Percentiles rank a stretch among this genome's conserved stretches.
phyloP scores from a whole-genome alignment of 495 filamentous ascomycete genomes.

The Lepraria neglecta region DNA sequence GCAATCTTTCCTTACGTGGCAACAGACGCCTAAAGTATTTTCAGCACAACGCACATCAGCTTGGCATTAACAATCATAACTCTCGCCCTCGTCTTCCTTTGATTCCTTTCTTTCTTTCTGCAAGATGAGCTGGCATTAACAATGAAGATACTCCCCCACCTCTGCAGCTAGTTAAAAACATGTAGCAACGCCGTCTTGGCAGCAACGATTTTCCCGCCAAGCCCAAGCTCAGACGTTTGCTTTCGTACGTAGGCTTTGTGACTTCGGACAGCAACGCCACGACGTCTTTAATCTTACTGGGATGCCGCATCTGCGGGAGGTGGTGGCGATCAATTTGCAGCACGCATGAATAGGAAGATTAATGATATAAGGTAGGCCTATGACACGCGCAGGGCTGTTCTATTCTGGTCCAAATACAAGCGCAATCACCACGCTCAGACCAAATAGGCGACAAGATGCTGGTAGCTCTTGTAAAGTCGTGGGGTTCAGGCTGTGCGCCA shows the following conservation, averaged over 20 bases:
- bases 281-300: no score
- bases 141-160: no score
- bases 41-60: not conserved
- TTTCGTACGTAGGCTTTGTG: not conserved
- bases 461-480: no score
- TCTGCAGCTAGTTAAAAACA: not conserved
- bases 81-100: not conserved
- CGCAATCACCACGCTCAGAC: no score
- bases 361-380: not conserved
- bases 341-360: not conserved
- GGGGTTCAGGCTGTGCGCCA: no score
- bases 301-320: no score
- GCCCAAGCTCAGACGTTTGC: not conserved
- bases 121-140: no score
- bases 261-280: conserved; percentile 3
- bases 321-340: no score
- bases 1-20: not conserved
- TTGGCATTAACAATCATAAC: conserved; percentile 4
- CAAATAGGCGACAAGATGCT: no score
- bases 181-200: not conserved
- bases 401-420: no score
- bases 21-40: not conserved
- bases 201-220: not conserved
- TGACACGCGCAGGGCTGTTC: no score
- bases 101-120: not conserved